A percentile compares a stretch with the other conserved stretches of the same genome.
Conservation (phyloP, 371 early-diverging fungal genomes). For the Apophysomyces sp. region DNA sequence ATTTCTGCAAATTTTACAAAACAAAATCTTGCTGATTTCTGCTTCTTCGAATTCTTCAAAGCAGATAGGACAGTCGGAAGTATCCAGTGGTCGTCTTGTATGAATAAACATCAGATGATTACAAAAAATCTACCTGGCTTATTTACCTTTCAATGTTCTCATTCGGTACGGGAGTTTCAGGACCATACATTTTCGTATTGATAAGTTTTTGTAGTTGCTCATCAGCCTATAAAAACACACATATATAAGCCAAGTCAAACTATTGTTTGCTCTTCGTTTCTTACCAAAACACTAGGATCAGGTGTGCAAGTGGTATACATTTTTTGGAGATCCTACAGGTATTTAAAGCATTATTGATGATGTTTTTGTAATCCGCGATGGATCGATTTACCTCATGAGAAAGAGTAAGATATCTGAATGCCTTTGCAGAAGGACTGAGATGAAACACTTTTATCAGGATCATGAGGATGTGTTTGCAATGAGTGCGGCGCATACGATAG, state of each 20-base stretch:
- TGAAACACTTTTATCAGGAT: conserved; percentile 32
- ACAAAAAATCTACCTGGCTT: background rate
- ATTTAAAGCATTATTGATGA: background rate
- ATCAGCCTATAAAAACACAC: background rate
- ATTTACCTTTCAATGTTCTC: conserved; percentile 6
- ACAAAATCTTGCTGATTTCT: conserved; percentile 15
- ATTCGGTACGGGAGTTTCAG: background rate
- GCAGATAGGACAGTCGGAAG: conserved; percentile 41
- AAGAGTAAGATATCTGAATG: background rate
- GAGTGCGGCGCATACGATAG: conserved; percentile 1
- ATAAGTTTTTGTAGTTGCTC: background rate
- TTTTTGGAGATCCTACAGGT: conserved; percentile 9
- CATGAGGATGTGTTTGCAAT: conserved; percentile 40
- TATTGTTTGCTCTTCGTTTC: background rate
- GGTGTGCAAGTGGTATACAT: conserved; percentile 10
- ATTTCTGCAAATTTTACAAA: conserved; percentile 34
- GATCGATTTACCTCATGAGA: background rate
- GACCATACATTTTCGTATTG: conserved; percentile 2
- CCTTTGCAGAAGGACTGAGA: conserved; percentile 9
- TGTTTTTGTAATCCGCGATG: background rate
- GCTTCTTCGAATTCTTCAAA: conserved; percentile 34
- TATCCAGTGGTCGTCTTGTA: conserved; percentile 29
- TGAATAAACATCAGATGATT: background rate
- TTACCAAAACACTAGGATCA: conserved; percentile 19
- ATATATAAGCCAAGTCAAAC: background rate